A percentile compares a stretch with the other conserved stretches of the same genome.
These are phyloP conservation scores for Porodaedalea pini DNA, from an alignment of 1,284 basidiomycete species.

Conservation along the genomic window DNA sequence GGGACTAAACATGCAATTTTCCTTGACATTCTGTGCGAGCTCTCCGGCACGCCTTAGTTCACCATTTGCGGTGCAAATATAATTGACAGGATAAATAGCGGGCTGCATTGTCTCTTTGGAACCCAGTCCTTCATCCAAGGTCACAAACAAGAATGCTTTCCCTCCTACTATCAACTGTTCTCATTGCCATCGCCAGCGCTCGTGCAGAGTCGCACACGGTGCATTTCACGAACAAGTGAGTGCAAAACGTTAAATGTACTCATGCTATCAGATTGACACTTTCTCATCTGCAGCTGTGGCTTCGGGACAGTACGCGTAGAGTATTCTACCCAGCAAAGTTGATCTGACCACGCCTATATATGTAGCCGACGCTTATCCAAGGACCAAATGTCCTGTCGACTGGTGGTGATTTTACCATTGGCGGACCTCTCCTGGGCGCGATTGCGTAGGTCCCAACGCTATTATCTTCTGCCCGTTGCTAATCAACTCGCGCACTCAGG, in stretches of 20 bases:
- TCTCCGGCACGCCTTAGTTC: not conserved
- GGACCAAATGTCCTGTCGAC: slow-evolving; percentile 23
- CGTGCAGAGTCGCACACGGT: slow-evolving; percentile 24
- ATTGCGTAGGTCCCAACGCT: slow-evolving; percentile 23
- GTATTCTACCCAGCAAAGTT: not conserved
- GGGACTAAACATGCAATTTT: not conserved
- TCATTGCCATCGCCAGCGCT: not conserved
- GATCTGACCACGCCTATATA: not conserved
- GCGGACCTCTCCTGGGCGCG: slow-evolving; percentile 20
- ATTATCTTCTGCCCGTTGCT: not conserved
- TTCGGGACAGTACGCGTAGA: slow-evolving; percentile 21
- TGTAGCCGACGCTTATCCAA: slow-evolving; percentile 24
- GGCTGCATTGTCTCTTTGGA: not conserved
- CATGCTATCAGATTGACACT: not conserved
- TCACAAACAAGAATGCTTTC: not conserved
- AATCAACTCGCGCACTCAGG: not conserved
- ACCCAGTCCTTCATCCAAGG: not conserved
- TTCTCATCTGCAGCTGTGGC: slow-evolving; percentile 19
- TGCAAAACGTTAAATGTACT: not conserved
- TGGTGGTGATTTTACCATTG: slow-evolving; percentile 20
- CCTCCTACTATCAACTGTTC: not conserved
- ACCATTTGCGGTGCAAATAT: not conserved
- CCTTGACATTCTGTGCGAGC: not conserved
- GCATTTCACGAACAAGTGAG: slow-evolving; percentile 22
- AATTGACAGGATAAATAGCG: not conserved